Percentiles rank a stretch among this genome's conserved stretches.
Conservation (phyloP, 2,329 filamentous ascomycete species). For the Calonectria montana region DNA sequence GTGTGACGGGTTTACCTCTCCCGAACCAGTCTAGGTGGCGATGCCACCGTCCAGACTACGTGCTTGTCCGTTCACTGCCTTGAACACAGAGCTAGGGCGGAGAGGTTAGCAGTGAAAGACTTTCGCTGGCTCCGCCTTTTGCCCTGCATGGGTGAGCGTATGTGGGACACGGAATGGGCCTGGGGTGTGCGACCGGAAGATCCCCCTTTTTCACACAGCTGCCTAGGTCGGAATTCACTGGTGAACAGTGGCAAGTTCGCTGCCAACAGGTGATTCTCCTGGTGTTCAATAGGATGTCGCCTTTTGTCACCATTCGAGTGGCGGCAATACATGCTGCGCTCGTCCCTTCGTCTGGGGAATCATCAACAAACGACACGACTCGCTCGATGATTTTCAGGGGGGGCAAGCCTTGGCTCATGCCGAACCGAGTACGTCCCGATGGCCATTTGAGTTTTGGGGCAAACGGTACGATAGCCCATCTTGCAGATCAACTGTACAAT, state of each 20-base stretch:
- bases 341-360: not conserved
- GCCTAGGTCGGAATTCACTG: slow-evolving; percentile 12
- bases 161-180: slow-evolving; percentile 32
- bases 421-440: not conserved
- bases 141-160: slow-evolving; percentile 30
- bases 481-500: slow-evolving; percentile 35
- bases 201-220: slow-evolving; percentile 28
- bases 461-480: slow-evolving; percentile 12
- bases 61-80: slow-evolving; percentile 15
- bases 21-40: slow-evolving; percentile 36
- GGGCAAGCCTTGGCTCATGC: not conserved
- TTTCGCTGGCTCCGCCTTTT: slow-evolving; percentile 26
- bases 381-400: slow-evolving; percentile 13
- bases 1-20: slow-evolving; percentile 39
- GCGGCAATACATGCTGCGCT: not conserved
- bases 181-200: slow-evolving; percentile 23
- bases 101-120: slow-evolving; percentile 5
- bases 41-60: slow-evolving; percentile 31
- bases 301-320: not conserved
- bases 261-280: not conserved
- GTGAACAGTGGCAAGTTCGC: not conserved
- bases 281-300: not conserved
- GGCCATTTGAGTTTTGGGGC: slow-evolving; percentile 2
- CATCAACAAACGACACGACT: not conserved
- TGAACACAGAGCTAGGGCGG: slow-evolving; percentile 9